These are phyloP conservation scores for Exserohilum turcica DNA, from an alignment of 2,329 filamentous ascomycete species.

Conservation along the genomic window DNA sequence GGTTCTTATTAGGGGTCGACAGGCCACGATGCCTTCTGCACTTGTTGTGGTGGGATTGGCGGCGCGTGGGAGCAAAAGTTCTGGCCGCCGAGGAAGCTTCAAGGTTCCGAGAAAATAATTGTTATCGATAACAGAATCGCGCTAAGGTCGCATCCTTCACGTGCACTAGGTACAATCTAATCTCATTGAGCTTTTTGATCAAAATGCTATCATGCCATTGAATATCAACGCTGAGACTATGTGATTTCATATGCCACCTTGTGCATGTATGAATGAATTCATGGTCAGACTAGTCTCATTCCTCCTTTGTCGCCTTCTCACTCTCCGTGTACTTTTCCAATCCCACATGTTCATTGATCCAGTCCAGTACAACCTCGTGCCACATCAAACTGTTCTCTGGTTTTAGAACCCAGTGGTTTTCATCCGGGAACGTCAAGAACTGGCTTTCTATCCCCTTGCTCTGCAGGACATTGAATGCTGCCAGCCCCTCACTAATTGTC, in stretches of 20 bases:
- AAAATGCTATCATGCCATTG: too few species aligned
- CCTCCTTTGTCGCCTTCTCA: slow-evolving; percentile 9
- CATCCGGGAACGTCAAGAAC: slow-evolving; percentile 80
- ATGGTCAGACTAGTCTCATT: background rate
- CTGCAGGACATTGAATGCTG: slow-evolving; percentile 86
- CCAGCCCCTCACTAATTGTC: slow-evolving; percentile 80
- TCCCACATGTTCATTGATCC: slow-evolving; percentile 67
- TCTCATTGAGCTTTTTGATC: background rate
- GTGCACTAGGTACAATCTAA: background rate
- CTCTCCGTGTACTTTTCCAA: slow-evolving; percentile 51
- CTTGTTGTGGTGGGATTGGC: slow-evolving; percentile 4
- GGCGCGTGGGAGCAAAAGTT: slow-evolving; percentile 13
- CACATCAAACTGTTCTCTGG: slow-evolving; percentile 89
- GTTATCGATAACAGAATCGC: slow-evolving; percentile 13
- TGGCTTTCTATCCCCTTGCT: slow-evolving; percentile 74
- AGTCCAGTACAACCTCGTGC: slow-evolving; percentile 84
- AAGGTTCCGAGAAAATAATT: slow-evolving; percentile 16
- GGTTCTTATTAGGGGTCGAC: background rate
- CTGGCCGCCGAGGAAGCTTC: slow-evolving; percentile 4
- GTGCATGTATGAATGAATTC: background rate
- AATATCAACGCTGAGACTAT: too few species aligned
- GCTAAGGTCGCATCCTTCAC: background rate
- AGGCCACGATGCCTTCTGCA: background rate
- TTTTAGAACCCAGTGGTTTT: slow-evolving; percentile 84
- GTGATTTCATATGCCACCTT: background rate